Percentiles rank a stretch among this genome's conserved stretches.
Conservation (phyloP, 2,329 filamentous ascomycete species). For the Cercospora sesami region DNA sequence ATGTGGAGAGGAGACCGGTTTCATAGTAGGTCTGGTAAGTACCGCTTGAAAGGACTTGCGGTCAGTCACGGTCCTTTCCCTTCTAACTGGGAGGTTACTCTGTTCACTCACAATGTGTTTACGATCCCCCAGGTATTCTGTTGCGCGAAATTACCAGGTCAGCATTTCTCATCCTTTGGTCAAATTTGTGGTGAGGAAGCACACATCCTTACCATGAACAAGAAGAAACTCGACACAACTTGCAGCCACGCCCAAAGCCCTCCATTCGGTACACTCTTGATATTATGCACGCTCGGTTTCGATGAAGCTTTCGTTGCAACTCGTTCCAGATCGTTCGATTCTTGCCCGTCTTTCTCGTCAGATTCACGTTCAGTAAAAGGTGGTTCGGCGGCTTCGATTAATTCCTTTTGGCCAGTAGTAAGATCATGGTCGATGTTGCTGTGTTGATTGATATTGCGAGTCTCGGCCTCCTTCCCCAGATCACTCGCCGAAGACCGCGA, state of each 20-base stretch:
- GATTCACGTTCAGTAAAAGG: conserved; percentile 13
- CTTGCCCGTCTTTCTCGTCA: conserved; percentile 13
- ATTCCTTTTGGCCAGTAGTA: conserved; percentile 4
- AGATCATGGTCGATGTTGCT: background rate
- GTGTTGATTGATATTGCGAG: background rate
- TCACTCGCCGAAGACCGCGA: conserved; percentile 10
- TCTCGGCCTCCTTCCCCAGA: conserved; percentile 3
- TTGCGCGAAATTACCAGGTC: conserved; percentile 21
- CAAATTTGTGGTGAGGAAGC: background rate
- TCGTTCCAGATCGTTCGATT: conserved; percentile 19
- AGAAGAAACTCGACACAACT: conserved; percentile 50
- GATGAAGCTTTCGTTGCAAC: conserved; percentile 28
- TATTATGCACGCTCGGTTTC: conserved; percentile 45
- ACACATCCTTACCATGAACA: conserved; percentile 42
- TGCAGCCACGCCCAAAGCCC: conserved; percentile 52
- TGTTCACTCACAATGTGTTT: conserved; percentile 35
- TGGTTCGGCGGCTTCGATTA: conserved; percentile 19
- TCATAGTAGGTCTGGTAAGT: conserved; percentile 53
- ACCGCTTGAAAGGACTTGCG: conserved; percentile 31
- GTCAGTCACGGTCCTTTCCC: background rate
- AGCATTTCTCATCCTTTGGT: background rate
- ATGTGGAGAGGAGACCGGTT: conserved; percentile 41
- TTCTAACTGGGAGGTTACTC: background rate
- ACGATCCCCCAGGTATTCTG: conserved; percentile 37
- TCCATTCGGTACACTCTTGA: conserved; percentile 48